Evolutionary conservation across 164 flowering plant species (phyloP).

Genomic region (Buxus sempervirens): DNA sequence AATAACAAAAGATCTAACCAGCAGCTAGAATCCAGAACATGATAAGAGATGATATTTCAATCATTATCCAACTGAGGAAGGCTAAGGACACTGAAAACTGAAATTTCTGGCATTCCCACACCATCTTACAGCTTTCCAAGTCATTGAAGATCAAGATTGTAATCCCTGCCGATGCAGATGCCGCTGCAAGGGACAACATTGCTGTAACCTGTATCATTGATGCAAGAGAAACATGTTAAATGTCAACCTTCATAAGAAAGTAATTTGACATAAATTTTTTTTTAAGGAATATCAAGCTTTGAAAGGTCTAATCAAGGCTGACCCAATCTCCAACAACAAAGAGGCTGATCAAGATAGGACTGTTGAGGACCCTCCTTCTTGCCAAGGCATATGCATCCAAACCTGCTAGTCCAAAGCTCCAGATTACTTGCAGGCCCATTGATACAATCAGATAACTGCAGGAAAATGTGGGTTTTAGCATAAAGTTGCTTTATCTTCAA

Average conservation of each 20-base stretch:
- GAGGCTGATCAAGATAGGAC: conserved; percentile 54
- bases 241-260: neutral
- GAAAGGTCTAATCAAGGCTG: conserved; percentile 14
- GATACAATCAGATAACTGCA: conserved; percentile 76
- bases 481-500: neutral
- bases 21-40: conserved; percentile 77
- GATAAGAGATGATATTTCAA: conserved; percentile 56
- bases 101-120: conserved; percentile 49
- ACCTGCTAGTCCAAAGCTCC: conserved; percentile 75
- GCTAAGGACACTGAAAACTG: conserved; percentile 56
- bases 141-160: conserved; percentile 48
- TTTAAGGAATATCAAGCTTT: neutral
- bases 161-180: conserved; percentile 67
- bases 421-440: conserved; percentile 72
- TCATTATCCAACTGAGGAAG: conserved; percentile 57
- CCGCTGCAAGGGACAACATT: conserved; percentile 65
- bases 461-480: conserved; percentile 3
- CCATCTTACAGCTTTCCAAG: conserved; percentile 40
- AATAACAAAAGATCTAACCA: conserved; percentile 27
- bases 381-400: conserved; percentile 58
- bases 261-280: too few relatives aligned
- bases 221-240: neutral
- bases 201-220: conserved; percentile 49
- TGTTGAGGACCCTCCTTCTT: conserved; percentile 38
- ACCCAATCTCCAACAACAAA: conserved; percentile 82